Conservation (phyloP, 371 early-diverging fungal species). For the Batrachochytrium dendrobatidis region DNA sequence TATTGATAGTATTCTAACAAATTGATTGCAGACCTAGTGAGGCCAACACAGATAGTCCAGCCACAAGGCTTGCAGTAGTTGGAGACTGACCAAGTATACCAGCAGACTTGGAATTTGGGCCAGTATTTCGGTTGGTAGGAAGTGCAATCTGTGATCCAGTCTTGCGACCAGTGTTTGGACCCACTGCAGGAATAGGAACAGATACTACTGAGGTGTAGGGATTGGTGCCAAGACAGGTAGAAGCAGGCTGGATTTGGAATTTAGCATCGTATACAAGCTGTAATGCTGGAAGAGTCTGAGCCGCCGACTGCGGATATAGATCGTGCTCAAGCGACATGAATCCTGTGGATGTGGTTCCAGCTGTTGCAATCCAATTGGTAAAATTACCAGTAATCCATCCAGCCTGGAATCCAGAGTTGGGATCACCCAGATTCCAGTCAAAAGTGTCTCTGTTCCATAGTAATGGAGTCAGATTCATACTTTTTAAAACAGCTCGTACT, state of each 20-base stretch:
- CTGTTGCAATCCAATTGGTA: not conserved
- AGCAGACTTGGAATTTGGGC: too few species aligned
- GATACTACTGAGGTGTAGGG: not conserved
- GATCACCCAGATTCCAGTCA: not conserved
- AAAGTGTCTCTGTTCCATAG: conserved; percentile 20
- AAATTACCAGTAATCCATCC: not conserved
- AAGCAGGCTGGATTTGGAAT: not conserved
- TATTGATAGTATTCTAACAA: too few species aligned
- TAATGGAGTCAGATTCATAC: conserved; percentile 19
- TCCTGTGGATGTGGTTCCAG: conserved; percentile 2
- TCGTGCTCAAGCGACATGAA: conserved; percentile 26
- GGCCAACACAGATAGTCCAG: too few species aligned
- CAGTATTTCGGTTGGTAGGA: too few species aligned
- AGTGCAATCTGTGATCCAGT: not conserved
- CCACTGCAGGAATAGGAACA: not conserved
- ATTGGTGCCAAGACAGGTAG: not conserved
- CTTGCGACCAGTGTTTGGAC: not conserved
- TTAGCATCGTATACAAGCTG: not conserved
- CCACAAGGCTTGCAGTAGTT: too few species aligned
- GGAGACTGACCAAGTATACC: too few species aligned
- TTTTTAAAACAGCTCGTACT: conserved; percentile 18
- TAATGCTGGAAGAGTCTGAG: not conserved
- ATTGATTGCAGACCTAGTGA: too few species aligned
- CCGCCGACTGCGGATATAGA: conserved; percentile 1
- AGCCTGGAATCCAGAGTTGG: not conserved